Evolutionary conservation across 345 rosid genomes (phyloP).

Genomic region (Eucalyptus rudis): DNA sequence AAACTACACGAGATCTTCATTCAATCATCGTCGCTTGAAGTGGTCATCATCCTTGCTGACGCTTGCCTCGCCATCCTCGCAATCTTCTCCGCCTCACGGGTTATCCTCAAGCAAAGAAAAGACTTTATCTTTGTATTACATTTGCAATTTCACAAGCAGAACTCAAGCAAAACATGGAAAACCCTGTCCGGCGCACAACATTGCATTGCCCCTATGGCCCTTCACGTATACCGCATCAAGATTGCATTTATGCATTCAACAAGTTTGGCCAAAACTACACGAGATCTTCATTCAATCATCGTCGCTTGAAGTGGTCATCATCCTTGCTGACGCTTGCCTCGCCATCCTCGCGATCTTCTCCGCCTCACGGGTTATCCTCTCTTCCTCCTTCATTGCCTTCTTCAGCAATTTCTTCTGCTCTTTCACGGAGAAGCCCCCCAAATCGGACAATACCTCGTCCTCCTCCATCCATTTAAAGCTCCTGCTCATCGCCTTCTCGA

Average conservation of each 20-base stretch:
- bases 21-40: neutral
- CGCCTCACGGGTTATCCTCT: constrained; percentile 52
- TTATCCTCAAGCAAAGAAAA: constrained; percentile 14
- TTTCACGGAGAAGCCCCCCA: constrained; percentile 37
- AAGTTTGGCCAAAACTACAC: neutral
- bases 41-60: constrained; percentile 19
- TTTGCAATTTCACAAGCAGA: neutral
- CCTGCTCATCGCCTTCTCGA: neutral
- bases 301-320: neutral
- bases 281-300: neutral
- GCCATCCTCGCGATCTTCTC: constrained; percentile 58
- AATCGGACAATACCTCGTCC: constrained; percentile 32
- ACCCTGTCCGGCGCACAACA: neutral
- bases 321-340: constrained; percentile 45
- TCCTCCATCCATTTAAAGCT: constrained; percentile 15
- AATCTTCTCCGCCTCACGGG: constrained; percentile 58
- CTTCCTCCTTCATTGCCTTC: constrained; percentile 54
- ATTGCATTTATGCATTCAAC: neutral
- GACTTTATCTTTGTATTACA: neutral
- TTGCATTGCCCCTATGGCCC: neutral
- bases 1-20: neutral
- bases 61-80: constrained; percentile 58
- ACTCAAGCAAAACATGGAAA: neutral
- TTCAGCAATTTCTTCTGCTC: constrained; percentile 40
- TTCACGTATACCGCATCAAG: neutral